phyloP scores from a whole-genome alignment of 495 filamentous ascomycete genomes.

The Tuber melanosporum region DNA sequence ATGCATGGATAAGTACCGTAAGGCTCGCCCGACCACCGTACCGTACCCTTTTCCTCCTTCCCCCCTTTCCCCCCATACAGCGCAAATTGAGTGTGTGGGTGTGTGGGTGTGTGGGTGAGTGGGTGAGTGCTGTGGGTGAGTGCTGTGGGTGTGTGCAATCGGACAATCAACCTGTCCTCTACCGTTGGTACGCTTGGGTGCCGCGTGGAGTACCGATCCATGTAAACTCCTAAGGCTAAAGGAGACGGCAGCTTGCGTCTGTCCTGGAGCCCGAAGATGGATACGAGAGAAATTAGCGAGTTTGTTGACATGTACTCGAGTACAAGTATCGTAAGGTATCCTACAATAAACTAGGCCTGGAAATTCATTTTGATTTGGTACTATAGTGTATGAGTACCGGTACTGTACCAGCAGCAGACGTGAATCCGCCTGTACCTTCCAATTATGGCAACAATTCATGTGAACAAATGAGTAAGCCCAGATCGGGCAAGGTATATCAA shows the following conservation, averaged over 20 bases:
- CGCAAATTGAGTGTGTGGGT: not conserved
- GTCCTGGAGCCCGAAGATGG: not conserved
- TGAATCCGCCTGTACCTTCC: not conserved
- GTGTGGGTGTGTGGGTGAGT: not conserved
- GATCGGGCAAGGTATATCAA: not conserved
- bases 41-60: not conserved
- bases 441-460: not conserved
- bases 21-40: not conserved
- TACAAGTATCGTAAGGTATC: not conserved
- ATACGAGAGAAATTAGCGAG: not conserved
- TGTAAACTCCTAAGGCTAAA: not conserved
- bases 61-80: not conserved
- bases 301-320: not conserved
- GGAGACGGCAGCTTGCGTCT: not conserved
- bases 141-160: not conserved
- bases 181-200: not conserved
- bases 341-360: not conserved
- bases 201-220: not conserved
- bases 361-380: not conserved
- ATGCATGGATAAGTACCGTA: not conserved
- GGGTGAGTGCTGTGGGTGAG: too few species aligned
- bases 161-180: not conserved
- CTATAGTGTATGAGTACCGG: too few species aligned
- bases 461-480: not conserved
- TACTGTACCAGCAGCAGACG: not conserved